These are phyloP conservation scores for Kazachstania sp. DNA, from an alignment of 1,139 yeast species.

Conservation along the genomic window DNA sequence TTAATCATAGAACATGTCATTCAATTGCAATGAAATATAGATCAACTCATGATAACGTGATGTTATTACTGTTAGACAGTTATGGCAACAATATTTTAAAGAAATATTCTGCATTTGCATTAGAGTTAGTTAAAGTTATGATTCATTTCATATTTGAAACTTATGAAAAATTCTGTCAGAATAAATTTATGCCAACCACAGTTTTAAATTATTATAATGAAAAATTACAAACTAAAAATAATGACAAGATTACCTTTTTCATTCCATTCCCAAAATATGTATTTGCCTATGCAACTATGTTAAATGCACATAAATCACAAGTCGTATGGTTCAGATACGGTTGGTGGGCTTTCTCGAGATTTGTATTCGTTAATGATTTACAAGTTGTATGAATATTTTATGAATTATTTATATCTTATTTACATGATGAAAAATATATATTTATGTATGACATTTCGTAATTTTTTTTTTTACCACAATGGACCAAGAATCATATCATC, in stretches of 20 bases:
- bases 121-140: slow-evolving; percentile 6
- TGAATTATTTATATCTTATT: background rate
- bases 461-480: slow-evolving; percentile 16
- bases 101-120: slow-evolving; percentile 10
- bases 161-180: background rate
- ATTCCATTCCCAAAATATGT: slow-evolving; percentile 45
- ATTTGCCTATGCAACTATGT: slow-evolving; percentile 65
- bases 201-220: background rate
- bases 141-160: background rate
- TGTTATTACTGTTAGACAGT: slow-evolving; percentile 7
- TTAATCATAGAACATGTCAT: slow-evolving; percentile 68
- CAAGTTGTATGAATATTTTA: slow-evolving; percentile 8
- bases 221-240: background rate
- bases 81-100: slow-evolving; percentile 6
- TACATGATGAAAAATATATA: background rate
- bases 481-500: slow-evolving; percentile 32
- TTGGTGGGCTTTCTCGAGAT: slow-evolving; percentile 70
- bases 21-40: slow-evolving; percentile 41
- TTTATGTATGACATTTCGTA: background rate
- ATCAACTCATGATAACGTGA: slow-evolving; percentile 16
- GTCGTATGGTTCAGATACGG: slow-evolving; percentile 94
- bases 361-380: slow-evolving; percentile 58
- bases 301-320: slow-evolving; percentile 75
- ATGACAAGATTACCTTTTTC: background rate
- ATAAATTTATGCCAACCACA: background rate